phyloP scores from a whole-genome alignment of 2,329 filamentous ascomycete species.

The Paraphaeosphaeria sporulosa region DNA sequence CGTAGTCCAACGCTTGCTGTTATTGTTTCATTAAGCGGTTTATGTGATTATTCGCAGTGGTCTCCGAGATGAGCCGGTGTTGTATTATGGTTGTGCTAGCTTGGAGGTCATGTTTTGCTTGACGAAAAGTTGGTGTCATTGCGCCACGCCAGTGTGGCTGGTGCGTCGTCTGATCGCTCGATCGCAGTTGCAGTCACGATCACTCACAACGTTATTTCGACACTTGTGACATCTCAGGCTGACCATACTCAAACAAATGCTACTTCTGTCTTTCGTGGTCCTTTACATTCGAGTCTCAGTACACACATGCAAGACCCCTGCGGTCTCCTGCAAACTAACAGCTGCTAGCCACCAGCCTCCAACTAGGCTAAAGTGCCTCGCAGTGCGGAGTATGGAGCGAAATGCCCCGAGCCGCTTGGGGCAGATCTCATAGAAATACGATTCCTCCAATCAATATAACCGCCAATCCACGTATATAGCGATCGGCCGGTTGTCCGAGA shows the following conservation, averaged over 20 bases:
- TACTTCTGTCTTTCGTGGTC: background rate
- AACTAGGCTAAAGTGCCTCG: constrained; percentile 4
- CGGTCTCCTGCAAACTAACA: constrained; percentile 3
- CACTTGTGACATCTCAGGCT: background rate
- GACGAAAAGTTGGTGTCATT: constrained; percentile 7
- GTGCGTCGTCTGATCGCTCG: background rate
- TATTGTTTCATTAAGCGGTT: background rate
- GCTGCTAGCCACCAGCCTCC: background rate
- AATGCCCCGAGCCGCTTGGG: constrained; percentile 7
- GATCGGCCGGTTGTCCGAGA: constrained; percentile 9
- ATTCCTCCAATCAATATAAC: constrained; percentile 11
- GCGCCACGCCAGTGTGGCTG: constrained; percentile 5
- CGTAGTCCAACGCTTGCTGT: background rate
- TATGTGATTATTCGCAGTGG: background rate
- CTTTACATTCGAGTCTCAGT: background rate
- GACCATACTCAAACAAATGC: background rate
- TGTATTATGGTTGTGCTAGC: background rate
- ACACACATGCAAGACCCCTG: background rate
- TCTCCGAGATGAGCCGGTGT: background rate
- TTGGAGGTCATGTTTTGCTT: background rate
- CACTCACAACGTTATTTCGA: background rate
- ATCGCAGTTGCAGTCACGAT: background rate
- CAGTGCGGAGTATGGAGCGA: constrained; percentile 1
- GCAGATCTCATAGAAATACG: background rate
- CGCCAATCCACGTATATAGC: background rate